Conservation (phyloP, 176 grass and related monocot genomes). For the Oryza punctata region DNA sequence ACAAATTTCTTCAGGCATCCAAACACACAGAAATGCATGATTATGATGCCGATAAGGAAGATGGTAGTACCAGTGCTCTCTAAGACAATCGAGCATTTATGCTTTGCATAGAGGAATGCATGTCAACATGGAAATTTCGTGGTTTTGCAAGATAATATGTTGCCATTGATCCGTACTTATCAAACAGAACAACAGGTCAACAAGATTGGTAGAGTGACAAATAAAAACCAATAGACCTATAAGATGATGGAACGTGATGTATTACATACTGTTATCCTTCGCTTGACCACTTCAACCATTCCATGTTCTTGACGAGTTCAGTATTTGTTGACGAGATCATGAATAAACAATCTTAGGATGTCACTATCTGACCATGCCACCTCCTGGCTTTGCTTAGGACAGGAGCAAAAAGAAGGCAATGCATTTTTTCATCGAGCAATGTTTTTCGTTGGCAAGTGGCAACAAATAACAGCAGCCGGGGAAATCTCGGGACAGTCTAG, state of each 20-base stretch:
- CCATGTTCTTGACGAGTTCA: background rate
- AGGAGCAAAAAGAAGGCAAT: background rate
- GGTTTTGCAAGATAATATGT: background rate
- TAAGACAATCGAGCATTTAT: slow-evolving; percentile 16
- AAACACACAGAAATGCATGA: slow-evolving; percentile 56
- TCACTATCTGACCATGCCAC: background rate
- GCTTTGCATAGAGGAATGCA: background rate
- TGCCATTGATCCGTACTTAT: background rate
- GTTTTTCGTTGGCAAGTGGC: background rate
- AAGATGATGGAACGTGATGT: background rate
- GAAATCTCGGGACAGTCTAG: background rate
- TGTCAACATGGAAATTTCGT: slow-evolving; percentile 23
- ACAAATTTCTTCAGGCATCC: slow-evolving; percentile 48
- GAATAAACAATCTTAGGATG: slow-evolving; percentile 31
- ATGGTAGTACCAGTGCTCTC: background rate
- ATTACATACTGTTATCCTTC: slow-evolving; percentile 5
- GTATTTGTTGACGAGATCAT: background rate
- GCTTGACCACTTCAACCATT: slow-evolving; percentile 13
- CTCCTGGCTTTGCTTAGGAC: background rate
- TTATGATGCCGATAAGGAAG: slow-evolving; percentile 40
- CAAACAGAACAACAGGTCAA: slow-evolving; percentile 32
- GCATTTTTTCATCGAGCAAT: background rate
- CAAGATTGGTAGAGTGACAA: background rate
- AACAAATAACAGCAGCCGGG: background rate
- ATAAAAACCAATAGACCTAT: background rate